Evolutionary conservation across 2,329 filamentous ascomycete species (phyloP).

Genomic region (Clonostachys sp.): DNA sequence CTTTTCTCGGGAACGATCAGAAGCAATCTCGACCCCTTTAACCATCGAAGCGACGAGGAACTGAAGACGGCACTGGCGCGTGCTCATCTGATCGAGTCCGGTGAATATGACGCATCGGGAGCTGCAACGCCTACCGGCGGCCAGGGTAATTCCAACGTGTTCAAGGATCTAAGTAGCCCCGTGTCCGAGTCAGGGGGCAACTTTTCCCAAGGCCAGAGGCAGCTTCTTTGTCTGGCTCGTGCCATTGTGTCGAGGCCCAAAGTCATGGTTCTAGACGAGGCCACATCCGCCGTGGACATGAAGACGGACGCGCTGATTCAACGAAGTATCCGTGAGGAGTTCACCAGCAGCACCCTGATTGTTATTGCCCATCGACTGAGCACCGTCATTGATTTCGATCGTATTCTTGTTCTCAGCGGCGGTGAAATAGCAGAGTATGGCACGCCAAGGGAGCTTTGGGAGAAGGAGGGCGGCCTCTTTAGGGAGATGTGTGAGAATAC

Average conservation of each 20-base stretch:
- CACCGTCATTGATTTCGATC: slow-evolving; percentile 74
- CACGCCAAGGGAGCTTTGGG: slow-evolving; percentile 57
- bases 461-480: slow-evolving; percentile 47
- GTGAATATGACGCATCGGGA: slow-evolving; percentile 24
- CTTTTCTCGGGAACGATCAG: slow-evolving; percentile 76
- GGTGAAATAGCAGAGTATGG: slow-evolving; percentile 66
- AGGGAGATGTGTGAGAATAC: slow-evolving; percentile 59
- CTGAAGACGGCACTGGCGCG: slow-evolving; percentile 65
- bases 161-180: slow-evolving; percentile 55
- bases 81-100: slow-evolving; percentile 59
- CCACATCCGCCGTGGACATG: slow-evolving; percentile 76
- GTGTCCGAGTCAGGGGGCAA: slow-evolving; percentile 72
- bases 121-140: slow-evolving; percentile 23
- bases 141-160: slow-evolving; percentile 58
- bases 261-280: slow-evolving; percentile 78
- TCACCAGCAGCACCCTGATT: slow-evolving; percentile 62
- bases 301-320: slow-evolving; percentile 71
- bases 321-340: slow-evolving; percentile 67
- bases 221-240: slow-evolving; percentile 70
- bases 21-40: slow-evolving; percentile 73
- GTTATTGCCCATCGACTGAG: slow-evolving; percentile 74
- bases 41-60: slow-evolving; percentile 63
- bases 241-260: slow-evolving; percentile 69
- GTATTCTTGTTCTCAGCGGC: slow-evolving; percentile 66
- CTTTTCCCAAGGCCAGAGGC: slow-evolving; percentile 71